Conservation (phyloP, 2,329 filamentous ascomycete genomes). For the Didymella exigua region DNA sequence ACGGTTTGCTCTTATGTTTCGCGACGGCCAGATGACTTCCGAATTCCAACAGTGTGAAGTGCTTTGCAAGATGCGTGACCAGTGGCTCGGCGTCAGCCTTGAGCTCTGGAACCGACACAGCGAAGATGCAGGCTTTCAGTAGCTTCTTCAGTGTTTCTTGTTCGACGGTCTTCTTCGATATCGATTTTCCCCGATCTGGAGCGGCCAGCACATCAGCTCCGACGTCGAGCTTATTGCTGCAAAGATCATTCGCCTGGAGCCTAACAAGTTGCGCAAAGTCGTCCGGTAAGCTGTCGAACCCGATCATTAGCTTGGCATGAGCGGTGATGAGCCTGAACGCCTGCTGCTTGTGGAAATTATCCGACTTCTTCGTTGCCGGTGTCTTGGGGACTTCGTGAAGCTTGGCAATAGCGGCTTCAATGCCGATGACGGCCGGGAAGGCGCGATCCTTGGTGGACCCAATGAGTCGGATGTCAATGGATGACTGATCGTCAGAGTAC, state of each 20-base stretch:
- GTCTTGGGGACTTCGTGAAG: constrained; percentile 78
- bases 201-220: constrained; percentile 73
- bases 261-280: constrained; percentile 85
- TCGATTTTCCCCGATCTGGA: constrained; percentile 80
- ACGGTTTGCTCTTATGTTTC: constrained; percentile 77
- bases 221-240: constrained; percentile 72
- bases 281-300: constrained; percentile 84
- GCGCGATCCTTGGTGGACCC: constrained; percentile 88
- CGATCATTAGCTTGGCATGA: constrained; percentile 89
- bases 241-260: constrained; percentile 85
- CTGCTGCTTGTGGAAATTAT: constrained; percentile 90
- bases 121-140: constrained; percentile 85
- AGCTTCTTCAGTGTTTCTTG: constrained; percentile 83
- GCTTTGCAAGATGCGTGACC: constrained; percentile 79
- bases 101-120: constrained; percentile 80
- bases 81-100: constrained; percentile 76
- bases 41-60: constrained; percentile 89
- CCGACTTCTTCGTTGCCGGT: constrained; percentile 66
- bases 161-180: constrained; percentile 84
- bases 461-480: constrained; percentile 85
- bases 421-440: constrained; percentile 83
- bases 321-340: constrained; percentile 85
- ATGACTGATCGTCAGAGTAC: constrained; percentile 85
- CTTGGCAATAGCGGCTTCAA: constrained; percentile 88
- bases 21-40: constrained; percentile 81